These are phyloP conservation scores for Polychaeton citri DNA, from an alignment of 2,329 filamentous ascomycete genomes.

Conservation along the genomic window DNA sequence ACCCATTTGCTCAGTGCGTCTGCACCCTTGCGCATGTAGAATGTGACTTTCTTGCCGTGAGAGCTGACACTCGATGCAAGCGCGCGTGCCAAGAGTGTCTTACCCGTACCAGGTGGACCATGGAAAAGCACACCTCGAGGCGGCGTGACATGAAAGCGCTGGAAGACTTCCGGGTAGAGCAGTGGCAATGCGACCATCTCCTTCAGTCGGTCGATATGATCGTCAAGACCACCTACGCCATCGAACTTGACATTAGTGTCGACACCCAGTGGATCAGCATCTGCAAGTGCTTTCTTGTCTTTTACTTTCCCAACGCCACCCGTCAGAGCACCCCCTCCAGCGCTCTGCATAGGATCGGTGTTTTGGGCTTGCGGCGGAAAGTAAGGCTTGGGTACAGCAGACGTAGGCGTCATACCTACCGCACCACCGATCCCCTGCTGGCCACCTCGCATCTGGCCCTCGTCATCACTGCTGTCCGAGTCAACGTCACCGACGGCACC, in stretches of 20 bases:
- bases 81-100: slow-evolving; percentile 87
- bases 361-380: slow-evolving; percentile 46
- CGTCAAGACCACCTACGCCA: slow-evolving; percentile 80
- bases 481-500: slow-evolving; percentile 68
- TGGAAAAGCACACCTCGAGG: slow-evolving; percentile 93
- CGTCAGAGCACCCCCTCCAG: slow-evolving; percentile 46
- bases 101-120: slow-evolving; percentile 92
- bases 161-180: slow-evolving; percentile 88
- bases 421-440: slow-evolving; percentile 43
- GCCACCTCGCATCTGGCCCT: slow-evolving; percentile 46
- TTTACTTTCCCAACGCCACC: slow-evolving; percentile 74
- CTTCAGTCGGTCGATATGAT: slow-evolving; percentile 92
- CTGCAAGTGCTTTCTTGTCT: slow-evolving; percentile 79
- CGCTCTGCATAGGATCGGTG: slow-evolving; percentile 41
- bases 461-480: slow-evolving; percentile 94
- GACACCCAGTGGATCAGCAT: slow-evolving; percentile 87
- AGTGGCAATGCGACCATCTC: slow-evolving; percentile 96
- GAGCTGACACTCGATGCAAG: slow-evolving; percentile 81
- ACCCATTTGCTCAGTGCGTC: slow-evolving; percentile 99
- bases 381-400: slow-evolving; percentile 34
- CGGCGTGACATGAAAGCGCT: slow-evolving; percentile 81
- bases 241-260: slow-evolving; percentile 88
- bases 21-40: slow-evolving; percentile 98
- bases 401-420: slow-evolving; percentile 50
- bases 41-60: slow-evolving; percentile 87